Conservation (phyloP, 805 yeast species). For the Saturnispora serradocipensis region DNA sequence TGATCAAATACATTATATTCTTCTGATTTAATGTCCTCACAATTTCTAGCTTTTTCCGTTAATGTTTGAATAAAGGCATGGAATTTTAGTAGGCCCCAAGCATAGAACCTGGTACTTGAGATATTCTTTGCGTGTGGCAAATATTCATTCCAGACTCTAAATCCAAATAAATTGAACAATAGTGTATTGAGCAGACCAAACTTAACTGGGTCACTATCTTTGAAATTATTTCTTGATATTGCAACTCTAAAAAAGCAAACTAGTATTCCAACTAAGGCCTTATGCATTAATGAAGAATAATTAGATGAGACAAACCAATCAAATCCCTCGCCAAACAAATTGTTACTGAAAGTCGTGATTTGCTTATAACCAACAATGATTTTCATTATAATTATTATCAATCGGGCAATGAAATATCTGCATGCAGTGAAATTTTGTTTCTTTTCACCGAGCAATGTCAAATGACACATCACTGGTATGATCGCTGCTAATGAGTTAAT, state of each 20-base stretch:
- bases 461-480: slow-evolving; percentile 33
- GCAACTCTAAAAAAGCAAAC: slow-evolving; percentile 24
- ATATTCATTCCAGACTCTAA: slow-evolving; percentile 2
- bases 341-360: slow-evolving; percentile 23
- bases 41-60: slow-evolving; percentile 1
- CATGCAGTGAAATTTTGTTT: slow-evolving; percentile 21
- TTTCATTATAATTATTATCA: slow-evolving; percentile 25
- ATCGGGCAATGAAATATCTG: slow-evolving; percentile 30
- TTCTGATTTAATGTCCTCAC: background rate
- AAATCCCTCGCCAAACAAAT: slow-evolving; percentile 28
- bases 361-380: slow-evolving; percentile 30
- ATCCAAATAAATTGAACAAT: slow-evolving; percentile 5
- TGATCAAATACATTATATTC: slow-evolving; percentile 4
- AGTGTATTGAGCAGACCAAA: slow-evolving; percentile 4
- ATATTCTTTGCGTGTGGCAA: slow-evolving; percentile 18
- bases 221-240: slow-evolving; percentile 20
- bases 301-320: slow-evolving; percentile 32
- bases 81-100: slow-evolving; percentile 58
- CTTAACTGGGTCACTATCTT: background rate
- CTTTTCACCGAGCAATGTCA: slow-evolving; percentile 31
- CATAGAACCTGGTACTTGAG: slow-evolving; percentile 51
- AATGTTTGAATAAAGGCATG: slow-evolving; percentile 25
- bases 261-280: slow-evolving; percentile 18
- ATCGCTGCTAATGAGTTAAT: slow-evolving; percentile 26
- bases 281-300: slow-evolving; percentile 31